Evolutionary conservation across 768 basidiomycete genomes (phyloP).

Genomic region (Pleurotus tuber-regium): DNA sequence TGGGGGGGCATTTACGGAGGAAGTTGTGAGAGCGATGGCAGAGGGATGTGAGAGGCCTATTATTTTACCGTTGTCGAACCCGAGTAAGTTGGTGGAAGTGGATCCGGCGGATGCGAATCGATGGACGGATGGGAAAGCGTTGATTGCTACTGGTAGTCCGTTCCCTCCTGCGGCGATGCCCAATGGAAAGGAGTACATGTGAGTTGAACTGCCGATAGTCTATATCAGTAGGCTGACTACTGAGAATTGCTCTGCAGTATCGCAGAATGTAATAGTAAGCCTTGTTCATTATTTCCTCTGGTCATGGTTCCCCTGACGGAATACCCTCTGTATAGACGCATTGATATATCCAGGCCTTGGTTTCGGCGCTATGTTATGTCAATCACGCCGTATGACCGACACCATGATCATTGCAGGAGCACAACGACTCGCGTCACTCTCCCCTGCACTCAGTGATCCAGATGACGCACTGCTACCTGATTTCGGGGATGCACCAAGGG

Average conservation of each 20-base stretch:
- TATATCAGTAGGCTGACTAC: neutral
- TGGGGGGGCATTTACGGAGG: constrained; percentile 74
- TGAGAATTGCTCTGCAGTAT: constrained; percentile 40
- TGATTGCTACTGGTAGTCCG: constrained; percentile 83
- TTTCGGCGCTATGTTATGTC: constrained; percentile 70
- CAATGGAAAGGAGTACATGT: constrained; percentile 66
- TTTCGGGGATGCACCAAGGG: constrained; percentile 65
- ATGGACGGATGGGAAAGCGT: constrained; percentile 79
- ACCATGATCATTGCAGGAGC: constrained; percentile 86
- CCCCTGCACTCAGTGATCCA: neutral
- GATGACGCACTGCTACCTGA: constrained; percentile 67
- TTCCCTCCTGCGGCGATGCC: constrained; percentile 72
- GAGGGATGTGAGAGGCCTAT: constrained; percentile 71
- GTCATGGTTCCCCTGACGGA: neutral
- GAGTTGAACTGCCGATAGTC: constrained; percentile 20
- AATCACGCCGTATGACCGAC: constrained; percentile 66
- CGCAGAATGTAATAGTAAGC: constrained; percentile 69
- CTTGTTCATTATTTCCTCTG: neutral
- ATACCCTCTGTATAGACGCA: constrained; percentile 41
- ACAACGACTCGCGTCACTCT: constrained; percentile 16
- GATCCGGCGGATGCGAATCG: constrained; percentile 65
- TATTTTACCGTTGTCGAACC: constrained; percentile 84
- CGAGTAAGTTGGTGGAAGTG: constrained; percentile 73
- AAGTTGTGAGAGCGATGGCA: constrained; percentile 67
- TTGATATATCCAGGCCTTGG: constrained; percentile 87